These are phyloP conservation scores for Plasmopara viticola DNA, from an alignment of 352 stramenopile species.

Conservation along the genomic window DNA sequence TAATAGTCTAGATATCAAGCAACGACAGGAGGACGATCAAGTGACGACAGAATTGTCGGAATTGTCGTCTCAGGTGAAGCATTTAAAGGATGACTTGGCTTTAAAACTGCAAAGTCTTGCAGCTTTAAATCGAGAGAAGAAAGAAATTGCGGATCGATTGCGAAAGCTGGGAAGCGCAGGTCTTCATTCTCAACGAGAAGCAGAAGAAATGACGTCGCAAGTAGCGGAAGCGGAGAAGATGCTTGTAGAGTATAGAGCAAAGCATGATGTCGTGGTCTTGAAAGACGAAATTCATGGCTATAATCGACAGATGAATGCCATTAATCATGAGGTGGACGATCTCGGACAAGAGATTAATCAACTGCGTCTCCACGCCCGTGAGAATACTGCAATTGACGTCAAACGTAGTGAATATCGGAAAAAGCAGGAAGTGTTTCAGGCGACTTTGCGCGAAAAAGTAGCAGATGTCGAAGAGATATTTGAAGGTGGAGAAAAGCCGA, in stretches of 20 bases:
- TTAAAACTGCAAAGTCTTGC: conserved; percentile 37
- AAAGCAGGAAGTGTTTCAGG: conserved; percentile 39
- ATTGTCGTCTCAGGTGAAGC: conserved; percentile 44
- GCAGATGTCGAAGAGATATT: conserved; percentile 34
- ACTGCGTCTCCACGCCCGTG: conserved; percentile 42
- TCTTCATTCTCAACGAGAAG: conserved; percentile 42
- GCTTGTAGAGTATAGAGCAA: conserved; percentile 35
- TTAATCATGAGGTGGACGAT: conserved; percentile 34
- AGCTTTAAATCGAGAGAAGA: conserved; percentile 38
- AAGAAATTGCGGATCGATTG: conserved; percentile 27
- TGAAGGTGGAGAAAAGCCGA: conserved; percentile 21
- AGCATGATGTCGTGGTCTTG: conserved; percentile 31
- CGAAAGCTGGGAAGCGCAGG: conserved; percentile 31
- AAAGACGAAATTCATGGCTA: conserved; percentile 43
- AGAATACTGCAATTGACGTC: conserved; percentile 46
- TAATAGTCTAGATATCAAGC: conserved; percentile 30
- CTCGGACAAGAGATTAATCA: conserved; percentile 50
- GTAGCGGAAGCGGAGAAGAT: conserved; percentile 42
- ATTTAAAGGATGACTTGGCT: conserved; percentile 42
- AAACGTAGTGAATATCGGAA: conserved; percentile 35
- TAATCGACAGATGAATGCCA: conserved; percentile 36
- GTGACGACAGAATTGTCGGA: conserved; percentile 45
- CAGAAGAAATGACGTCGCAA: conserved; percentile 37
- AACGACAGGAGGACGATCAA: conserved; percentile 37
- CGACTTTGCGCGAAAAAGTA: conserved; percentile 39